A percentile compares a stretch with the other conserved stretches of the same genome.
These are phyloP conservation scores for Eucalyptus guilfoylei DNA, from an alignment of 345 rosid species.

Conservation along the genomic window DNA sequence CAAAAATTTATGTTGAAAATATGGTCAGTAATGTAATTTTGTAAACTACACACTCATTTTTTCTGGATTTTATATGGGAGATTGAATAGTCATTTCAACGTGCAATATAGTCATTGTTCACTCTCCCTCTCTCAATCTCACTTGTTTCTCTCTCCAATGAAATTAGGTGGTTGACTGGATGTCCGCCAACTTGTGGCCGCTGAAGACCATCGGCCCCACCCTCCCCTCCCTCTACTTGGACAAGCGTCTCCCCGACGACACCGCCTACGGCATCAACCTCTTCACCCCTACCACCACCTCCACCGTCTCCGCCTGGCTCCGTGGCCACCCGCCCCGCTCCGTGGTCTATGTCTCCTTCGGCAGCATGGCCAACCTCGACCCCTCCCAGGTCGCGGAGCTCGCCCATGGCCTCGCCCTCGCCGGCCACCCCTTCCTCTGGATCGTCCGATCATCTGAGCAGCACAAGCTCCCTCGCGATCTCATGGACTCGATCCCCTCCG, in stretches of 20 bases:
- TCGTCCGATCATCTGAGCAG: slow-evolving; percentile 8
- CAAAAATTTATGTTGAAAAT: neutral
- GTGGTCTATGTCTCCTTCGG: slow-evolving; percentile 26
- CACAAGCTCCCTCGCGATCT: slow-evolving; percentile 10
- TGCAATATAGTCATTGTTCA: neutral
- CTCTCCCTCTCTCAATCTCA: neutral
- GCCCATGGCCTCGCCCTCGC: neutral
- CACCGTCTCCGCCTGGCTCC: slow-evolving; percentile 10
- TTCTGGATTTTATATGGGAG: neutral
- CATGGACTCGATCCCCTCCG: neutral
- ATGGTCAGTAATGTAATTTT: neutral
- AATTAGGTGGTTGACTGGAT: slow-evolving; percentile 9
- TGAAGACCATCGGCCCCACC: slow-evolving; percentile 18
- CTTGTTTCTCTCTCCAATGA: neutral
- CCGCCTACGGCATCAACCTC: slow-evolving; percentile 8
- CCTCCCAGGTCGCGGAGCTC: slow-evolving; percentile 10
- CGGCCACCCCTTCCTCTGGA: slow-evolving; percentile 15
- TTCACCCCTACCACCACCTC: neutral
- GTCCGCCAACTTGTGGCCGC: slow-evolving; percentile 5
- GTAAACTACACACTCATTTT: neutral
- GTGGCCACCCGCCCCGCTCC: neutral
- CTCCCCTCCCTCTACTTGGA: slow-evolving; percentile 24
- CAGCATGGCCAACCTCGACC: neutral
- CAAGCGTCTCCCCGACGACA: slow-evolving; percentile 6
- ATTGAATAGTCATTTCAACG: neutral